These are phyloP conservation scores for Pichia exigua DNA, from an alignment of 805 yeast species.

Conservation along the genomic window DNA sequence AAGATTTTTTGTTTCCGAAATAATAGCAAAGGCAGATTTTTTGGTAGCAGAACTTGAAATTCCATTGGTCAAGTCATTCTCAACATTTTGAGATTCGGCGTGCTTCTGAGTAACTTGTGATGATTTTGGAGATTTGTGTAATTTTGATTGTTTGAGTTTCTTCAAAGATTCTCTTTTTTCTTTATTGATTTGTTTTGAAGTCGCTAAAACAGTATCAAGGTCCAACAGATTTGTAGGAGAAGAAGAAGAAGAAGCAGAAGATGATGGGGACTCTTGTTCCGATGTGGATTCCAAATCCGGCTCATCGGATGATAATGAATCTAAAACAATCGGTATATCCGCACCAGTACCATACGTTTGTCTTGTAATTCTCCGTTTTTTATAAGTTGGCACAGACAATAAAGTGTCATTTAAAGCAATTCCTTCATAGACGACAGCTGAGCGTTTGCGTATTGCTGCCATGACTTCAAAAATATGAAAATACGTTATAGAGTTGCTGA, in stretches of 20 bases:
- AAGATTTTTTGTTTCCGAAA: background rate
- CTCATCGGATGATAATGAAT: background rate
- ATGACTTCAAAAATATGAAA: background rate
- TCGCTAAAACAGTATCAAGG: background rate
- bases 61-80: background rate
- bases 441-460: background rate
- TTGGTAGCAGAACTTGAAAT: background rate
- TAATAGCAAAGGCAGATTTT: background rate
- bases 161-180: background rate
- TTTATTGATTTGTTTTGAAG: background rate
- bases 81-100: background rate
- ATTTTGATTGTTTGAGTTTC: background rate
- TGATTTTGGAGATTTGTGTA: too few species aligned
- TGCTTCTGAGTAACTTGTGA: background rate
- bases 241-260: background rate
- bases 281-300: background rate
- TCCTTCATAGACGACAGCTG: background rate
- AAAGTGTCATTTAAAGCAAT: background rate
- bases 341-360: background rate
- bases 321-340: conserved; percentile 6
- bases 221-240: background rate
- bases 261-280: background rate
- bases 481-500: too few species aligned
- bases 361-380: conserved; percentile 3
- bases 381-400: background rate